phyloP scores from a whole-genome alignment of 192 early-diverging fungal species.

The Haplosporangium gracile region DNA sequence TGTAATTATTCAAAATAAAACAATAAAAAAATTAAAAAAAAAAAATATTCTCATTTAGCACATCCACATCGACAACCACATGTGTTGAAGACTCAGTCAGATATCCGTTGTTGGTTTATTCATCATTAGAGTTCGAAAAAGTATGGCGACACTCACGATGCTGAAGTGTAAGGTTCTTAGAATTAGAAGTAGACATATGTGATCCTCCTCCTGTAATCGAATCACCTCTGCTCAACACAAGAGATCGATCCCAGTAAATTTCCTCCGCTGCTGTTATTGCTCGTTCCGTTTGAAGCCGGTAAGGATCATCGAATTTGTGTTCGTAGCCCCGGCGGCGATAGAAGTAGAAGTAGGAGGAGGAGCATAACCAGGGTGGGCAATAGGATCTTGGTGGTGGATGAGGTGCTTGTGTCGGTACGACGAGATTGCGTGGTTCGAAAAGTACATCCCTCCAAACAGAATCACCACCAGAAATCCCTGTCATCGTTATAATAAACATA shows the following conservation, averaged over 20 bases:
- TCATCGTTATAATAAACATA: not conserved
- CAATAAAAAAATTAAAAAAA: not conserved
- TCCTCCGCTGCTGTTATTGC: not conserved
- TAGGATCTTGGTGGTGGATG: conserved; percentile 33
- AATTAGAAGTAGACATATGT: not conserved
- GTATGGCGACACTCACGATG: not conserved
- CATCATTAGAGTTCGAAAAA: not conserved
- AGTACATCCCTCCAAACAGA: conserved; percentile 38
- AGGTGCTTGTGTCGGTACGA: conserved; percentile 38
- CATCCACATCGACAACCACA: not conserved
- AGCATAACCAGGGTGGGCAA: not conserved
- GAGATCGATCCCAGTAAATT: not conserved
- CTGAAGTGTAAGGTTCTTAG: not conserved
- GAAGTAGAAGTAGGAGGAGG: not conserved
- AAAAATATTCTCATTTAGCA: too few relatives aligned
- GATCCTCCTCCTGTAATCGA: not conserved
- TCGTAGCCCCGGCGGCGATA: not conserved
- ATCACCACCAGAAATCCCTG: conserved; percentile 38
- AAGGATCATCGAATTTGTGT: not conserved
- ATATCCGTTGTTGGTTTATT: not conserved
- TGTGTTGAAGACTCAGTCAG: not conserved
- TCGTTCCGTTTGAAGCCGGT: not conserved
- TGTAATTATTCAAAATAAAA: not conserved
- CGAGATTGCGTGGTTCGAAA: conserved; percentile 38
- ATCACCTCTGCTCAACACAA: not conserved